A percentile compares a stretch with the other conserved stretches of the same genome.
These are phyloP conservation scores for Epichloe hybrida DNA, from an alignment of 2,329 filamentous ascomycete genomes.

Conservation along the genomic window DNA sequence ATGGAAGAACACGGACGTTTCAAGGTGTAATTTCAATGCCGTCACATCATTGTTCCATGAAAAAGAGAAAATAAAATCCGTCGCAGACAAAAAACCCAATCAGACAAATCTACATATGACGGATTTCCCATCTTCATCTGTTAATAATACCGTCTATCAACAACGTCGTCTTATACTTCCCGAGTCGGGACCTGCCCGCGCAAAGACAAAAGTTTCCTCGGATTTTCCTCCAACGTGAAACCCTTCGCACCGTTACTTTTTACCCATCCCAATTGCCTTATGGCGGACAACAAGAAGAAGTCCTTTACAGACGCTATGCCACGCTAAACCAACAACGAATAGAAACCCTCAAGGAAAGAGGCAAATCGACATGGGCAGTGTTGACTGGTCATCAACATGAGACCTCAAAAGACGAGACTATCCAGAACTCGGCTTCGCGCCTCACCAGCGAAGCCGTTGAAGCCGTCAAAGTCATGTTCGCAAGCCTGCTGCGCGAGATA, in stretches of 20 bases:
- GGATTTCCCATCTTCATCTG: too few relatives aligned
- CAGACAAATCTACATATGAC: too few relatives aligned
- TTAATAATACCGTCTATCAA: too few relatives aligned
- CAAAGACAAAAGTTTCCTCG: too few relatives aligned
- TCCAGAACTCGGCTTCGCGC: neutral
- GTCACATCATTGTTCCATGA: neutral
- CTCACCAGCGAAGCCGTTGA: neutral
- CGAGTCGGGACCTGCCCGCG: too few relatives aligned
- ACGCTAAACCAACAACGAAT: neutral
- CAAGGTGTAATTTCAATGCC: neutral
- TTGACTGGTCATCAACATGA: neutral
- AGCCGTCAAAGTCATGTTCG: neutral
- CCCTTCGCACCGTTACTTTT: too few relatives aligned
- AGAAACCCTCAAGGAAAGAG: neutral
- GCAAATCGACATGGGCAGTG: neutral
- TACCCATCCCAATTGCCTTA: too few relatives aligned
- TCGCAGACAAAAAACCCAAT: too few relatives aligned
- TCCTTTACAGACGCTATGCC: neutral
- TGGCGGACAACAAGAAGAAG: too few relatives aligned
- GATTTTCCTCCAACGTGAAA: too few relatives aligned
- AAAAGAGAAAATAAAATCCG: too few relatives aligned
- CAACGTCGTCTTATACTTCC: too few relatives aligned
- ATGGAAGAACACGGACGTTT: neutral
- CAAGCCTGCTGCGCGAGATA: slow-evolving; percentile 11
- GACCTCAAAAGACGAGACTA: slow-evolving; percentile 1